A percentile compares a stretch with the other conserved stretches of the same genome.
phyloP scores from a whole-genome alignment of 257 asterid genomes.

The Nicotiana tabacum region DNA sequence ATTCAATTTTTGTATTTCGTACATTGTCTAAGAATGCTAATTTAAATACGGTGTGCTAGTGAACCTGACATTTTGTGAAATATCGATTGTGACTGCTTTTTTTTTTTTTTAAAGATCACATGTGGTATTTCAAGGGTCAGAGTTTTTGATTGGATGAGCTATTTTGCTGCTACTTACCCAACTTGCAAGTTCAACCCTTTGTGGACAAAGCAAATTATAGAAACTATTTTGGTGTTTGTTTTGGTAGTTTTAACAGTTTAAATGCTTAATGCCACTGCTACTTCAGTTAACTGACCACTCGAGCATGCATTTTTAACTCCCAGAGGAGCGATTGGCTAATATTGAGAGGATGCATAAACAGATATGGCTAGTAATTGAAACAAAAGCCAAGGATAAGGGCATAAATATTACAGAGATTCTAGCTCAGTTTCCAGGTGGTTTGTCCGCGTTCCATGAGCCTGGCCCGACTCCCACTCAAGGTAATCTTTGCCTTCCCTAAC shows the following conservation, averaged over 20 bases:
- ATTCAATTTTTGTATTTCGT: not conserved
- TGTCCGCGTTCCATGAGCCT: not conserved
- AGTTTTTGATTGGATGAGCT: not conserved
- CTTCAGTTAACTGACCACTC: not conserved
- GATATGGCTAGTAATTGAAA: not conserved
- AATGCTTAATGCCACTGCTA: not conserved
- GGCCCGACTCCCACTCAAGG: not conserved
- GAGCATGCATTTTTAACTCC: not conserved
- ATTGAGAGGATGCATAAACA: not conserved
- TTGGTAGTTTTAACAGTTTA: not conserved
- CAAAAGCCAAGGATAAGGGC: not conserved
- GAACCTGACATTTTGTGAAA: not conserved
- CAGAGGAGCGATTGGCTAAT: constrained; percentile 8
- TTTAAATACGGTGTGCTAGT: not conserved
- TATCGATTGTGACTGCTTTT: too few relatives aligned
- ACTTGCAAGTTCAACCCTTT: not conserved
- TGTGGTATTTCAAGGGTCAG: not conserved
- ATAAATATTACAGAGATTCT: not conserved
- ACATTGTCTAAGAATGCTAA: not conserved
- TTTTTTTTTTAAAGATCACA: too few relatives aligned
- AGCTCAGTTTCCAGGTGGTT: not conserved
- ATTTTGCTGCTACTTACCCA: not conserved
- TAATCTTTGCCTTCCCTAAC: not conserved
- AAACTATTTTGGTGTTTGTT: not conserved
- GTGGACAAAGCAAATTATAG: not conserved